Evolutionary conservation across 2,329 filamentous ascomycete species (phyloP).

Genomic region (Stemphylium lycopersici): DNA sequence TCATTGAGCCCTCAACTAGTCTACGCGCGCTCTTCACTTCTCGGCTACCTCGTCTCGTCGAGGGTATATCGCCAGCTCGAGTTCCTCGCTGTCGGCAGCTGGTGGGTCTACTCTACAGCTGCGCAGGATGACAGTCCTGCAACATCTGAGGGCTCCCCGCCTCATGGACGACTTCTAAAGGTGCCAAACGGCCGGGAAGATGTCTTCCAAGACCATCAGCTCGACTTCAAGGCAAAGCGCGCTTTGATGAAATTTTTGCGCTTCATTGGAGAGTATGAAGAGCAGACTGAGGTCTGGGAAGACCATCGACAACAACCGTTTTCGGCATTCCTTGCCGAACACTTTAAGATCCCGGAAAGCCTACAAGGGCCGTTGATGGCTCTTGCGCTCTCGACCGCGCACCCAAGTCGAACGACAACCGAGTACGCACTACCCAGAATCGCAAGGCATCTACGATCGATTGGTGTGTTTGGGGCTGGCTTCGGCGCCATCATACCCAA

Average conservation of each 20-base stretch:
- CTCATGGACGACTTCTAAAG: slow-evolving; percentile 59
- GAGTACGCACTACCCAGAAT: slow-evolving; percentile 76
- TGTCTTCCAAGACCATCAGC: slow-evolving; percentile 78
- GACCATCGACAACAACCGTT: slow-evolving; percentile 62
- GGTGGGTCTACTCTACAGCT: slow-evolving; percentile 72
- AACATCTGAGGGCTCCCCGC: background rate
- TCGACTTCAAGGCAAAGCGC: slow-evolving; percentile 82
- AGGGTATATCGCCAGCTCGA: slow-evolving; percentile 88
- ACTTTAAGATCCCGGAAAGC: slow-evolving; percentile 63
- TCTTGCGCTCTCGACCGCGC: slow-evolving; percentile 74
- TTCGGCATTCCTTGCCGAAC: slow-evolving; percentile 62
- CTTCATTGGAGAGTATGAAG: slow-evolving; percentile 77
- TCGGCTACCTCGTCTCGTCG: slow-evolving; percentile 85
- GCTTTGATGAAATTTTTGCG: slow-evolving; percentile 92
- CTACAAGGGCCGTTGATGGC: slow-evolving; percentile 71
- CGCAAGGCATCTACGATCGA: slow-evolving; percentile 80
- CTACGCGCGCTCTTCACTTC: slow-evolving; percentile 78
- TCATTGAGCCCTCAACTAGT: slow-evolving; percentile 86
- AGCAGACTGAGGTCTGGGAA: slow-evolving; percentile 65
- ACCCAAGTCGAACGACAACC: slow-evolving; percentile 61
- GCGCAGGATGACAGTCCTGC: slow-evolving; percentile 3
- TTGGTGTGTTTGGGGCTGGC: slow-evolving; percentile 84
- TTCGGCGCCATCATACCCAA: slow-evolving; percentile 91
- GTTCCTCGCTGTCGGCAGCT: slow-evolving; percentile 90
- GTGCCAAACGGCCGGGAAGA: slow-evolving; percentile 92